Evolutionary conservation across 2,329 filamentous ascomycete genomes (phyloP), one percentile per base, ranked within the genome.

Genomic region (Alternaria triticimaculans): DNA sequence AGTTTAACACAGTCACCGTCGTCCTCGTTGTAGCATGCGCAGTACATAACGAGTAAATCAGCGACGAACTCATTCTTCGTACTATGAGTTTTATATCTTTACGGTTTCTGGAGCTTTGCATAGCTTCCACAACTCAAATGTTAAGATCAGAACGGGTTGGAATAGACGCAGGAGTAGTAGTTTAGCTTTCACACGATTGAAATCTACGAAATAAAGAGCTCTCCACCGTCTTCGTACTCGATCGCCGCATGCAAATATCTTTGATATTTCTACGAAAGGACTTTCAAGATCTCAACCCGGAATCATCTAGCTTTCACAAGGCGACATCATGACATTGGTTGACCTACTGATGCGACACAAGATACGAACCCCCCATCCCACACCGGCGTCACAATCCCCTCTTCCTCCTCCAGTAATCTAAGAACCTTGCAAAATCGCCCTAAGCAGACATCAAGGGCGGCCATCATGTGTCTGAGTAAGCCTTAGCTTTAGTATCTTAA

Each of bases 361-460:
- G 15, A n/a, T 41, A 4, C 33, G 2, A 14, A 3, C 7, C 1
- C 14, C 14, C 14, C 15, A 37, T 37, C 8, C 33, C 33, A 18
- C 9, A 2, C 9, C 15, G 4, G 8, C 5, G 1, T 0, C 33
- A 41, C 8, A 41, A 41, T 41, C 8, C 15, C 15, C 15, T 41
- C 33, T 9, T n/a, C 15, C 33, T 15, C 14, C 7, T n/a, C 33
- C 15, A 41, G 33, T 10, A 41, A 1, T 2, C 10, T 10, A 1
- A 9, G 1, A 10, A 1, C 33, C 33, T 15, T 9, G 15, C 15
- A 3, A n/a, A 5, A 9, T 3, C 1, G 4, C 33, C 1, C 1
- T 33, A 0, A 15, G 14, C 6, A 15, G 30, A 15, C 30, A 33
- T 33, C 30, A 15, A 33, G 12, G 30, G 30, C 12, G 5, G 1